Percentiles rank a stretch among this genome's conserved stretches.
Conservation (phyloP, 805 yeast genomes). For the Scheffersomyces ergatensis region DNA sequence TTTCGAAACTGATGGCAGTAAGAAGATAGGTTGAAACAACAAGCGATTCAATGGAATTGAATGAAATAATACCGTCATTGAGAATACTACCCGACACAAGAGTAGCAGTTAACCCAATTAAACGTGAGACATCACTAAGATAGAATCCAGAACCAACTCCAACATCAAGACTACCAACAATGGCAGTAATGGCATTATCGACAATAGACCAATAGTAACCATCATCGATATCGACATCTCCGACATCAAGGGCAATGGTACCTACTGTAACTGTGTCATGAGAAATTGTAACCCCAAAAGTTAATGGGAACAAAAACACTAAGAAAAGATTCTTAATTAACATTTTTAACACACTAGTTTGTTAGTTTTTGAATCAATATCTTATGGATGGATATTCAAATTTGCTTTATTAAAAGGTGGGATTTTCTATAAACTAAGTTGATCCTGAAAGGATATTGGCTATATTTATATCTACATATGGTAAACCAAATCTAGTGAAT, state of each 20-base stretch:
- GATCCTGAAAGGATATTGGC: too few species aligned
- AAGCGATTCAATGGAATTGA: slow-evolving; percentile 16
- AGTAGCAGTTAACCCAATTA: slow-evolving; percentile 14
- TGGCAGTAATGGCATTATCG: slow-evolving; percentile 15
- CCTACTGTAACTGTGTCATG: not conserved
- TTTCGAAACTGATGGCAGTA: slow-evolving; percentile 13
- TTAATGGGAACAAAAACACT: not conserved
- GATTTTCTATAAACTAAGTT: too few species aligned
- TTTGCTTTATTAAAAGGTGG: too few species aligned
- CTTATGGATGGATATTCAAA: too few species aligned
- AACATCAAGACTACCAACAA: slow-evolving; percentile 20
- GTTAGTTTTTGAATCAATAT: too few species aligned
- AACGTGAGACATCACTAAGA: slow-evolving; percentile 13
- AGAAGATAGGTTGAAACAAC: slow-evolving; percentile 16
- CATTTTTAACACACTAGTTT: too few species aligned
- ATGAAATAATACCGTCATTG: slow-evolving; percentile 19
- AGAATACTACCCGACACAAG: slow-evolving; percentile 11
- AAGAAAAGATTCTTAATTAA: too few species aligned
- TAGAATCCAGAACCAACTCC: slow-evolving; percentile 22
- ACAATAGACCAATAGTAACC: slow-evolving; percentile 20
- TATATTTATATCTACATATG: too few species aligned
- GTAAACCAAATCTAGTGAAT: too few species aligned
- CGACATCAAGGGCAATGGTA: not conserved
- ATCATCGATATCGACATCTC: not conserved
- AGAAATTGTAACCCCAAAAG: not conserved